Evolutionary conservation across 192 early-diverging fungal genomes (phyloP).

Genomic region (Podochytrium sp.): DNA sequence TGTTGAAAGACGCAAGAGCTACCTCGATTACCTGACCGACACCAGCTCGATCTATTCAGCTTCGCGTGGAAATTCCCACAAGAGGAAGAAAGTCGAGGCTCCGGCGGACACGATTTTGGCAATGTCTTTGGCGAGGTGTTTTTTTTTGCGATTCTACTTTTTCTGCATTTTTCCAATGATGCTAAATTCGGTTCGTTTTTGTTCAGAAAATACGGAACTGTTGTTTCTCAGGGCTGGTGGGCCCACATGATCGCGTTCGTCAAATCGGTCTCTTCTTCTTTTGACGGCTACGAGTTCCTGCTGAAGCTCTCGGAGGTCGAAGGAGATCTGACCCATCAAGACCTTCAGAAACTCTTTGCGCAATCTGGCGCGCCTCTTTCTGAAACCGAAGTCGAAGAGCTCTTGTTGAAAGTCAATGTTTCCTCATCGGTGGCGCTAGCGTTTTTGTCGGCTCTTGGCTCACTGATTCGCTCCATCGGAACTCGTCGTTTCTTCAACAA

Average conservation of each 20-base stretch:
- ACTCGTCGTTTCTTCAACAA: slow-evolving; percentile 16
- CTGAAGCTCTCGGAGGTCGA: not conserved
- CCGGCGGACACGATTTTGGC: slow-evolving; percentile 19
- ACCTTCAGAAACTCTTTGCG: not conserved
- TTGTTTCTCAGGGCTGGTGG: slow-evolving; percentile 30
- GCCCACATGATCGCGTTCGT: not conserved
- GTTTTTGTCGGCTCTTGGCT: not conserved
- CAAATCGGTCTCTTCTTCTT: not conserved
- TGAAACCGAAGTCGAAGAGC: not conserved
- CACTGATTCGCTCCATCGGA: not conserved
- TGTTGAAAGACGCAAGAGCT: slow-evolving; percentile 10
- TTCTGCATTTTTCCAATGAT: too few species aligned
- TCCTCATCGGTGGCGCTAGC: not conserved
- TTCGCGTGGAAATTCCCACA: not conserved
- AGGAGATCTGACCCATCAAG: not conserved
- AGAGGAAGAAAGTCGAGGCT: not conserved
- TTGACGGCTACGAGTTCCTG: slow-evolving; percentile 23
- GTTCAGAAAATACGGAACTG: not conserved
- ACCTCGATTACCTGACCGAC: slow-evolving; percentile 20
- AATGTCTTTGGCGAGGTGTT: not conserved
- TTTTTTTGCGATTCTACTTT: too few species aligned
- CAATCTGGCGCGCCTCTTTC: not conserved
- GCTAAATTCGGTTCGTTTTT: not conserved
- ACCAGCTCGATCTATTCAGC: slow-evolving; percentile 2
- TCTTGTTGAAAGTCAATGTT: not conserved